Percentiles rank a stretch among this genome's conserved stretches.
These are phyloP conservation scores for Sarocladium brachiariae DNA, from an alignment of 2,329 filamentous ascomycete genomes.

Conservation along the genomic window DNA sequence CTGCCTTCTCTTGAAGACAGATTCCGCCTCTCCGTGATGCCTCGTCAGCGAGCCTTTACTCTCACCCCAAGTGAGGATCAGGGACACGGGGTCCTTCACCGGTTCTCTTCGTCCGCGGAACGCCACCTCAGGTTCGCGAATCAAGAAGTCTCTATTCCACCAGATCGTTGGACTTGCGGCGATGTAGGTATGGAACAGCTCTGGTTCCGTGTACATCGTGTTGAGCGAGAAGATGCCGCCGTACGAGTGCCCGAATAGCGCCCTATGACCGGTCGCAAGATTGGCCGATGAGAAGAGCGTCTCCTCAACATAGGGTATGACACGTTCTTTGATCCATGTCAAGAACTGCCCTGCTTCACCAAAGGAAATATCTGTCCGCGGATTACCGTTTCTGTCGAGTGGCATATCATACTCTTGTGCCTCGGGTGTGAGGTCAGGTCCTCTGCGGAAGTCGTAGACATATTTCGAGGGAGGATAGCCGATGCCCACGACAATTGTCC, in stretches of 20 bases:
- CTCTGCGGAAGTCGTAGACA: conserved; percentile 23
- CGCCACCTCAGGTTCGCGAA: conserved; percentile 22
- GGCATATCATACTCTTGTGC: conserved; percentile 20
- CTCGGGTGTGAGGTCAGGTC: conserved; percentile 24
- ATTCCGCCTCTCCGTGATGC: conserved; percentile 21
- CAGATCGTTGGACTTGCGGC: conserved; percentile 39
- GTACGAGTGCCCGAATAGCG: conserved; percentile 42
- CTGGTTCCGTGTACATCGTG: conserved; percentile 31
- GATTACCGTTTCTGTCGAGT: conserved; percentile 18
- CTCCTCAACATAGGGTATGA: conserved; percentile 26
- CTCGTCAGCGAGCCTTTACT: conserved; percentile 24
- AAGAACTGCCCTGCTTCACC: conserved; percentile 40
- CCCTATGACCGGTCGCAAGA: conserved; percentile 24
- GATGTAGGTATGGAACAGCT: conserved; percentile 36
- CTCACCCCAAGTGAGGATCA: conserved; percentile 26
- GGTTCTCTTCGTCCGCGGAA: conserved; percentile 18
- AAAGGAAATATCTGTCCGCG: conserved; percentile 19
- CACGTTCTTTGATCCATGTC: conserved; percentile 31
- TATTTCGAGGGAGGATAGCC: conserved; percentile 23
- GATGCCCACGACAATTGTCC: conserved; percentile 25
- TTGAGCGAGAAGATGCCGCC: conserved; percentile 41
- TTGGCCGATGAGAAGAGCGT: conserved; percentile 25
- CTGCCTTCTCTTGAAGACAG: conserved; percentile 22
- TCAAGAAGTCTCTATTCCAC: conserved; percentile 38
- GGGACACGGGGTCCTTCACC: conserved; percentile 19